Conservation (phyloP, 2,329 filamentous ascomycete species). For the Anthostomella pinea region DNA sequence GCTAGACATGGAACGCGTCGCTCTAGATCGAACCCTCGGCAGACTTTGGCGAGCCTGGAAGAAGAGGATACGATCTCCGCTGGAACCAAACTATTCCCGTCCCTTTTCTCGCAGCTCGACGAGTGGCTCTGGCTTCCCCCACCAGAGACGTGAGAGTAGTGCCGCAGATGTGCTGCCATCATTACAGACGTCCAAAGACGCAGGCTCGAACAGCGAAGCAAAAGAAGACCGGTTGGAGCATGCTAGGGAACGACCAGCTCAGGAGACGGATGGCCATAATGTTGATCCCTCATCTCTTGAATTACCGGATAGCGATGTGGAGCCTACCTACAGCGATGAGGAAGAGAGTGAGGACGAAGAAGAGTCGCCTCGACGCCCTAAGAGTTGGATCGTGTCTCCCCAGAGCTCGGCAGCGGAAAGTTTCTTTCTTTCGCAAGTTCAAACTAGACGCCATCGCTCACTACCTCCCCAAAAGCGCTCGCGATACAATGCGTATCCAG, state of each 20-base stretch:
- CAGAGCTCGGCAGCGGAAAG: constrained; percentile 31
- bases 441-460: constrained; percentile 28
- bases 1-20: constrained; percentile 87
- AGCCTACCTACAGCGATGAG: constrained; percentile 63
- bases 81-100: constrained; percentile 44
- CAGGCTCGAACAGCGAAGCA: constrained; percentile 23
- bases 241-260: not conserved
- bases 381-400: constrained; percentile 42
- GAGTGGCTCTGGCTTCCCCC: constrained; percentile 29
- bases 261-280: constrained; percentile 8
- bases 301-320: constrained; percentile 64
- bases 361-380: constrained; percentile 40
- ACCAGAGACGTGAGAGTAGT: constrained; percentile 39
- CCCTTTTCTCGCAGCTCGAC: constrained; percentile 49
- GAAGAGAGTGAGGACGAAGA: constrained; percentile 48
- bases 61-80: constrained; percentile 68
- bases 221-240: constrained; percentile 4
- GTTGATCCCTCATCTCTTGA: constrained; percentile 59
- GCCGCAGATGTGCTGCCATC: constrained; percentile 39
- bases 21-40: constrained; percentile 83
- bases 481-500: constrained; percentile 10
- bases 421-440: constrained; percentile 34
- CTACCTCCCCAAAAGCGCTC: constrained; percentile 23
- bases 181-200: constrained; percentile 29
- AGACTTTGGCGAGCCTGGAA: constrained; percentile 94